Evolutionary conservation across 2,329 filamentous ascomycete species (phyloP).

Genomic region (Phialemoniopsis sp.): DNA sequence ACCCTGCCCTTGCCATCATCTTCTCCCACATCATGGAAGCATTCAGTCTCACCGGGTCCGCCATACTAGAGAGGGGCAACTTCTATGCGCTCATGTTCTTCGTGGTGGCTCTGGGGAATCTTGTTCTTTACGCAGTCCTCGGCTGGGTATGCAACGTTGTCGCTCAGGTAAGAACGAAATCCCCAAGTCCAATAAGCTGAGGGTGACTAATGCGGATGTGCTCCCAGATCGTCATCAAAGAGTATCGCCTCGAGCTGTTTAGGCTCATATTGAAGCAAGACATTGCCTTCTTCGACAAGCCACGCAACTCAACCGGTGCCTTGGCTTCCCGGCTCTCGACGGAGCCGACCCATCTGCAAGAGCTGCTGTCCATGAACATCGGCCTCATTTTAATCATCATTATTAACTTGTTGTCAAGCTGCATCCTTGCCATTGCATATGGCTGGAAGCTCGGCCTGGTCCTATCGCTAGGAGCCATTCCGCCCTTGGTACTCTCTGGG

Average conservation of each 20-base stretch:
- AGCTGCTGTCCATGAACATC: conserved; percentile 45
- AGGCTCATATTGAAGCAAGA: conserved; percentile 50
- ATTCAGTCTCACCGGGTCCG: conserved; percentile 7
- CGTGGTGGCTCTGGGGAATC: conserved; percentile 41
- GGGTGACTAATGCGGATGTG: neutral
- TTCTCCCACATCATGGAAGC: conserved; percentile 18
- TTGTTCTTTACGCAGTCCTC: conserved; percentile 34
- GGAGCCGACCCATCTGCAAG: conserved; percentile 42
- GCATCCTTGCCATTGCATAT: conserved; percentile 37
- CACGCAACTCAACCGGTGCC: conserved; percentile 29
- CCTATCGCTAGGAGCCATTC: conserved; percentile 38
- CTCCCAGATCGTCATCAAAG: conserved; percentile 21
- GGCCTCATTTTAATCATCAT: conserved; percentile 40
- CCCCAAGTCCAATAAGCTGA: conserved; percentile 5
- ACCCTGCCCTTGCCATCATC: conserved; percentile 33
- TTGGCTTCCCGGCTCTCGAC: conserved; percentile 30
- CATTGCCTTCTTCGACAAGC: conserved; percentile 40
- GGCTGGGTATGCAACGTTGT: conserved; percentile 31
- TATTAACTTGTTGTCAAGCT: conserved; percentile 39
- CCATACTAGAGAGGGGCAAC: conserved; percentile 26
- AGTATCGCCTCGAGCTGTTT: conserved; percentile 36
- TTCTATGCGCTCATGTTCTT: conserved; percentile 56
- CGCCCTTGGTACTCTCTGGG: conserved; percentile 38
- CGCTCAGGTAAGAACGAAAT: conserved; percentile 19
- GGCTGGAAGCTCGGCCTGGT: conserved; percentile 49